A percentile compares a stretch with the other conserved stretches of the same genome.
These are phyloP conservation scores for Podospora appendiculata DNA, from an alignment of 495 filamentous ascomycete genomes.

Conservation along the genomic window DNA sequence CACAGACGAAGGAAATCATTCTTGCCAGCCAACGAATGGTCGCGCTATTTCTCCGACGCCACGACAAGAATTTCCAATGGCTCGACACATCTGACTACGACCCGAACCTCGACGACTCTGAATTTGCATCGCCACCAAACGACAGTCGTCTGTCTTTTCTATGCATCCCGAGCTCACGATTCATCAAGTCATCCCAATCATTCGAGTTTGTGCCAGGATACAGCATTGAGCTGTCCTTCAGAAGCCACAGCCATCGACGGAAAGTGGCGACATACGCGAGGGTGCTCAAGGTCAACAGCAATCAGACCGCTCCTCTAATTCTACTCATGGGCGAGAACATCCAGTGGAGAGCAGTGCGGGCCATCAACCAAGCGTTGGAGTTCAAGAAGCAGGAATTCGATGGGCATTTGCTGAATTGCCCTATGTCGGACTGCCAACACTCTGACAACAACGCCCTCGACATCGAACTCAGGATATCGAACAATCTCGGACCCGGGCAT, in stretches of 20 bases:
- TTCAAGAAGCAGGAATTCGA: constrained; percentile 26
- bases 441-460: constrained; percentile 28
- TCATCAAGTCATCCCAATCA: constrained; percentile 31
- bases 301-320: constrained; percentile 32
- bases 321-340: constrained; percentile 30
- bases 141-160: constrained; percentile 26
- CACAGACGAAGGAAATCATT: constrained; percentile 32
- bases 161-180: constrained; percentile 32
- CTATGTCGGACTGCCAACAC: constrained; percentile 19
- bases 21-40: constrained; percentile 35
- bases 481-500: constrained; percentile 34
- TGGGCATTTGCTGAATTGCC: constrained; percentile 15
- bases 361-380: constrained; percentile 27
- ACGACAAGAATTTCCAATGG: constrained; percentile 37
- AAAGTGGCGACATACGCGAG: constrained; percentile 18
- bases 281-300: constrained; percentile 26
- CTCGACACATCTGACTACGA: constrained; percentile 30
- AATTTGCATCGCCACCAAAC: constrained; percentile 21
- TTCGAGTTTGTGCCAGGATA: constrained; percentile 39
- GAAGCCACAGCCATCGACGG: constrained; percentile 28
- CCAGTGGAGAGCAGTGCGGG: constrained; percentile 28
- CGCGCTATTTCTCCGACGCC: constrained; percentile 36
- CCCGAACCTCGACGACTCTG: constrained; percentile 15
- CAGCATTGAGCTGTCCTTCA: constrained; percentile 30
- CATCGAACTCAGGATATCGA: constrained; percentile 29